These are phyloP conservation scores for Microcos paniculata DNA, from an alignment of 345 rosid species.

Conservation along the genomic window DNA sequence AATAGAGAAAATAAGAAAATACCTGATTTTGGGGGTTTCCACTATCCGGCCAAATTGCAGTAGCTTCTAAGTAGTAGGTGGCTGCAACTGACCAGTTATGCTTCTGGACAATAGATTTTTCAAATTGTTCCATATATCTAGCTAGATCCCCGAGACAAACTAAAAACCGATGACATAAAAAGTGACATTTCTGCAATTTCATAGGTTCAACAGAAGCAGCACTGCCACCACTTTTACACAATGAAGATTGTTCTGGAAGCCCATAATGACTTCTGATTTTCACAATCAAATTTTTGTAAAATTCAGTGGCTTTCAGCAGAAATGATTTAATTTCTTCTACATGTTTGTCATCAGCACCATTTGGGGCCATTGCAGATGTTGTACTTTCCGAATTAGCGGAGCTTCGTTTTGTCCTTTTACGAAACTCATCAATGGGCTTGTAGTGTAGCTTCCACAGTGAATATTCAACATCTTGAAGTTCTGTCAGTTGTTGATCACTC, in stretches of 20 bases:
- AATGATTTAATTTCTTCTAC: constrained; percentile 58
- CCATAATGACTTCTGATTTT: constrained; percentile 46
- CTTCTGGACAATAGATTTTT: constrained; percentile 36
- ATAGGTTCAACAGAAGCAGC: constrained; percentile 33
- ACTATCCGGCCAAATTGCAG: constrained; percentile 71
- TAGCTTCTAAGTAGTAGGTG: constrained; percentile 74
- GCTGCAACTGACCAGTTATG: constrained; percentile 84
- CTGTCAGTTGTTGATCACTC: constrained; percentile 43
- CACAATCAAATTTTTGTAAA: constrained; percentile 49
- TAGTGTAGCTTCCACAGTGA: constrained; percentile 90
- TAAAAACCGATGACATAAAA: constrained; percentile 77
- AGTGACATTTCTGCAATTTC: constrained; percentile 46
- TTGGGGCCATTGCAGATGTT: constrained; percentile 12
- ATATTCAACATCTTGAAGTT: constrained; percentile 82
- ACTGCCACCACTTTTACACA: constrained; percentile 17
- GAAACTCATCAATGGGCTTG: constrained; percentile 83
- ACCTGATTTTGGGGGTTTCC: constrained; percentile 98
- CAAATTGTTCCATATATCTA: constrained; percentile 74
- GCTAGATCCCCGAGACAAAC: constrained; percentile 94
- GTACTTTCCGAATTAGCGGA: constrained; percentile 30
- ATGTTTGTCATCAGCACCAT: constrained; percentile 28
- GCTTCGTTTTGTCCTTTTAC: constrained; percentile 53
- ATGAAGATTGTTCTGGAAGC: constrained; percentile 46
- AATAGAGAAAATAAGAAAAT: background rate
- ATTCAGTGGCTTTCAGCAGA: constrained; percentile 56